Evolutionary conservation across 345 rosid genomes (phyloP).

Genomic region (Leavenworthia alabamica): DNA sequence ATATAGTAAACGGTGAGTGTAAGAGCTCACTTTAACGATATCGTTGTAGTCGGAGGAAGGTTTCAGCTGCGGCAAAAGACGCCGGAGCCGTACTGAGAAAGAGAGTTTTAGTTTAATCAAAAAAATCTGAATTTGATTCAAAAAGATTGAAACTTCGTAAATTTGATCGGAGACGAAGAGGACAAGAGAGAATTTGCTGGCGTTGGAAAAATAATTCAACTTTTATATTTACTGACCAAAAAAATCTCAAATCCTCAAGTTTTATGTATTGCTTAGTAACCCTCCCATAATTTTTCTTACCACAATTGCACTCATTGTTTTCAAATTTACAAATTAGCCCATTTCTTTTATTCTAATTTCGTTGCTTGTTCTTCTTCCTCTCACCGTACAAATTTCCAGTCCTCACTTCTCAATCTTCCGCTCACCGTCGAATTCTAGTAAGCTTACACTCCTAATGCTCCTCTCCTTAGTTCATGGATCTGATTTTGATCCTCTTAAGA

Average conservation of each 20-base stretch:
- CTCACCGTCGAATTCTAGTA: constrained; percentile 15
- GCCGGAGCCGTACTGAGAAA: too few relatives aligned
- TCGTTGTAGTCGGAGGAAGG: background rate
- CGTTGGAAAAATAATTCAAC: background rate
- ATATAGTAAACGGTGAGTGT: constrained; percentile 5
- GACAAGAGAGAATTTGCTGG: constrained; percentile 1
- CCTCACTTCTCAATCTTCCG: background rate
- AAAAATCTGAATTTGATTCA: background rate
- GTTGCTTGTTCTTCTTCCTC: background rate
- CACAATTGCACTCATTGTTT: background rate
- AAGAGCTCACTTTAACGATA: background rate
- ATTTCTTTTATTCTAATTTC: background rate
- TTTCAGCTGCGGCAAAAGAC: background rate
- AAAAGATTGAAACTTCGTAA: background rate
- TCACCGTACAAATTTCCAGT: background rate
- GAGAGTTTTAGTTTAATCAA: background rate
- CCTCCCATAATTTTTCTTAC: background rate
- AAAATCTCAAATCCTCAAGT: background rate
- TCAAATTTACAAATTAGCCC: background rate
- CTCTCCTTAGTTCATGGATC: background rate
- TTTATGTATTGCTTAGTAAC: background rate
- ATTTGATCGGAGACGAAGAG: background rate
- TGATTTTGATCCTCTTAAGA: background rate
- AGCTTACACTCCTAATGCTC: background rate
- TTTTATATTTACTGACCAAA: too few relatives aligned